phyloP scores from a whole-genome alignment of 2,329 filamentous ascomycete species.

The Setomelanomma holmii region DNA sequence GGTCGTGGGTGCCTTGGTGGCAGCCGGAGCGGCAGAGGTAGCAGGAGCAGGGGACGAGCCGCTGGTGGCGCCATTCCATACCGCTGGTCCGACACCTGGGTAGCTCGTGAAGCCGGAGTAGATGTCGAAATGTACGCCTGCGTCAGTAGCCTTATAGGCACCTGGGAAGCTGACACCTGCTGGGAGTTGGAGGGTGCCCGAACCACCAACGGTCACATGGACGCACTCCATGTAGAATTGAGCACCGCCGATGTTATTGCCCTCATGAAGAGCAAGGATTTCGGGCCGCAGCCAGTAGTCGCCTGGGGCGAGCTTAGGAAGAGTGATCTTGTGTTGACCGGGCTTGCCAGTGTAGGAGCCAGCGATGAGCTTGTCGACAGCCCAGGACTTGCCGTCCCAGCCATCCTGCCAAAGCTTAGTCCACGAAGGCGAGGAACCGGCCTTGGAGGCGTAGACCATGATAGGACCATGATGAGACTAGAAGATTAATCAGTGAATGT shows the following conservation, averaged over 20 bases:
- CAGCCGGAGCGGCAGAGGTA: slow-evolving; percentile 10
- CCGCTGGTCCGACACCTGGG: slow-evolving; percentile 41
- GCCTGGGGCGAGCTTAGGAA: slow-evolving; percentile 50
- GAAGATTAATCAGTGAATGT: neutral
- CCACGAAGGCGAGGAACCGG: slow-evolving; percentile 55
- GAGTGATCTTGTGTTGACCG: slow-evolving; percentile 51
- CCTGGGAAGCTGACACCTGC: slow-evolving; percentile 57
- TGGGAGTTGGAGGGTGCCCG: slow-evolving; percentile 41
- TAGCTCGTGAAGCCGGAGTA: slow-evolving; percentile 48
- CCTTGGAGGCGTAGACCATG: slow-evolving; percentile 59
- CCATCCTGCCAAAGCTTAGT: slow-evolving; percentile 54
- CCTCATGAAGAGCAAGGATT: slow-evolving; percentile 56
- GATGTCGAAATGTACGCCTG: slow-evolving; percentile 53
- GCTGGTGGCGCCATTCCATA: slow-evolving; percentile 41
- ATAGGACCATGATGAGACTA: slow-evolving; percentile 60
- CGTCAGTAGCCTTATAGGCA: slow-evolving; percentile 48
- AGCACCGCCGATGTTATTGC: slow-evolving; percentile 44
- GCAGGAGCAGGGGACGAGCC: slow-evolving; percentile 18
- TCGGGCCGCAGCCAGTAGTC: slow-evolving; percentile 55
- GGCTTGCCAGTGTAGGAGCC: slow-evolving; percentile 39
- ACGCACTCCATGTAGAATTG: slow-evolving; percentile 56
- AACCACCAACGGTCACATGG: slow-evolving; percentile 49
- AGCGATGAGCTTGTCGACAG: slow-evolving; percentile 48
- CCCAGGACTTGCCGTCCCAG: slow-evolving; percentile 46
- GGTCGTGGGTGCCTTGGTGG: slow-evolving; percentile 16